phyloP scores from a whole-genome alignment of 202 grass and related monocot species.

The Musa balbisiana region DNA sequence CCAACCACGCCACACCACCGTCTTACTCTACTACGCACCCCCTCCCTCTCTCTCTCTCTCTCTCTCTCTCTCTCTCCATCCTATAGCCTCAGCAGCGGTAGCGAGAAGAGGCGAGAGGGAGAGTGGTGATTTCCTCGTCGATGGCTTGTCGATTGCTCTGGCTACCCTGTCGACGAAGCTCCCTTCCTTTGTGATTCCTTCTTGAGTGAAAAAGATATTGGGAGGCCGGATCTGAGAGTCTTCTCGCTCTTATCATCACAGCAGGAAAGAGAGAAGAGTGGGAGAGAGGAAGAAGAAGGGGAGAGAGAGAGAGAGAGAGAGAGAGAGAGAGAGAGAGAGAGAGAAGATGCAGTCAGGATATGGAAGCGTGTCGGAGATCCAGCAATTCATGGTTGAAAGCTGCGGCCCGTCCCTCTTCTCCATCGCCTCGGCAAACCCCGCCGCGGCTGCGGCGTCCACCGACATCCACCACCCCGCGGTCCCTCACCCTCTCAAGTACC shows the following conservation, averaged over 20 bases:
- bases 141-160: not conserved
- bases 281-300: not conserved
- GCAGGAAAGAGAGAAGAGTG: not conserved
- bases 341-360: slow-evolving; percentile 28
- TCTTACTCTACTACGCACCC: too few species aligned
- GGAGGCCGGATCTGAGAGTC: not conserved
- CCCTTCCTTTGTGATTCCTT: not conserved
- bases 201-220: not conserved
- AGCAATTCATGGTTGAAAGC: slow-evolving; percentile 25
- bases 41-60: too few species aligned
- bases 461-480: not conserved
- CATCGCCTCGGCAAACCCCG: not conserved
- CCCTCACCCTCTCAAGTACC: slow-evolving; percentile 8
- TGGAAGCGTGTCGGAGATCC: slow-evolving; percentile 26
- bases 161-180: slow-evolving; percentile 1
- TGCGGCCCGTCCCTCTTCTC: not conserved
- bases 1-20: too few species aligned
- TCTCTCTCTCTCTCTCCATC: too few species aligned
- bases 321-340: not conserved
- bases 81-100: not conserved
- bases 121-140: not conserved
- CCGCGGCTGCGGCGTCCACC: not conserved
- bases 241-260: not conserved
- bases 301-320: not conserved
- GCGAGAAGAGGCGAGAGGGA: not conserved